Base-by-base conservation (phyloP, 352 stramenopile genomes). In the Phytopythium boreale region DNA sequence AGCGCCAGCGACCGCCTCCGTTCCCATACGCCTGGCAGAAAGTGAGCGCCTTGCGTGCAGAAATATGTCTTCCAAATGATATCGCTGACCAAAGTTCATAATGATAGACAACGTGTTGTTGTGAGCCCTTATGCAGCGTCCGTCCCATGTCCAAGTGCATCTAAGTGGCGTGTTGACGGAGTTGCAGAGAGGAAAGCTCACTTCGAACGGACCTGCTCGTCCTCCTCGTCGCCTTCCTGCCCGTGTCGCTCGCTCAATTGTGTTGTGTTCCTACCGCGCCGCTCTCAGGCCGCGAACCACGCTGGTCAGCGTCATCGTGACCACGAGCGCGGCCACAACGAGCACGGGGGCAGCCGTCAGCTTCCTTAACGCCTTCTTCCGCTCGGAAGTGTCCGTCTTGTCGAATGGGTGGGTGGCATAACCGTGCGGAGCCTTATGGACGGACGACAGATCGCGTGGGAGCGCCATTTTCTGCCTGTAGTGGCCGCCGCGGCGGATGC, bases 381-480 rank as follows among this genome's bases (percentile, higher is more conserved):
- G 8, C 41, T 2, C 41, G 1, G 19, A 7, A 24, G 19, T 11
- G 19, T 47, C 41, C 39, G 14, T 17, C 1, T 46, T 17, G 41
- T 47, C 6, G 29, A 34, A 3, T 34, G 29, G 3, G 29, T 34
- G 29, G 4, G 29, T 34, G 29, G 3, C 4, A 34, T 34, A 7
- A 34, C 7, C 29, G 29, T 34, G 29, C 3, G 7, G 7, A 12
- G 17, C 37, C 6, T 43, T 67, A 7, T 37, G 49, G n/a, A 60
- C 20, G 1, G 53, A 34, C 20, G 31, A 60, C 1, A 49, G 20
- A 12, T 49, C 36, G 20, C 34, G 36, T 15, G 36, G 22, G 26
- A 67, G 62, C 12, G 67, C 63, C 41, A 66, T 61, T 37, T 58
- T 50, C 22, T 62, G 67, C 15, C 47, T 63, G 52, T 55, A 63